Evolutionary conservation across 371 early-diverging fungal species (phyloP).

Genomic region (Circinella umbellata): DNA sequence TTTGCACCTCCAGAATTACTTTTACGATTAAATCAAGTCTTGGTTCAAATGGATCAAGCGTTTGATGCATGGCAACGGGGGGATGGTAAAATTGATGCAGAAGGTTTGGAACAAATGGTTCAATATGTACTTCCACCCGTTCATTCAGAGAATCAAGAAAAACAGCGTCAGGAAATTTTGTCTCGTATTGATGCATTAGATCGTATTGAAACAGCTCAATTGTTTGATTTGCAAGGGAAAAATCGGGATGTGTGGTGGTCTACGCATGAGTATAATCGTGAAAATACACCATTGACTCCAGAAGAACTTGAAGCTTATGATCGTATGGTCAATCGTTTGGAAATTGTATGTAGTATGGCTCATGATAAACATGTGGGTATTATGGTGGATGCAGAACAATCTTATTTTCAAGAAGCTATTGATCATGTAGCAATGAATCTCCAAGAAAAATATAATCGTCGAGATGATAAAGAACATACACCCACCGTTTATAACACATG

Average conservation of each 20-base stretch:
- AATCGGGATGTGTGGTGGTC: slow-evolving; percentile 24
- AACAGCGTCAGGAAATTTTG: slow-evolving; percentile 48
- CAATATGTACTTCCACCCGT: slow-evolving; percentile 41
- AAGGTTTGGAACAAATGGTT: slow-evolving; percentile 37
- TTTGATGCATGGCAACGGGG: slow-evolving; percentile 48
- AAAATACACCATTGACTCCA: slow-evolving; percentile 31
- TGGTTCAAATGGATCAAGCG: slow-evolving; percentile 34
- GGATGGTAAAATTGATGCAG: not conserved
- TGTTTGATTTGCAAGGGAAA: slow-evolving; percentile 64
- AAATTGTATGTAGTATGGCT: slow-evolving; percentile 69
- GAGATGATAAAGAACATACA: slow-evolving; percentile 34
- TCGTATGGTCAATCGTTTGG: slow-evolving; percentile 67
- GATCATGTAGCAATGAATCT: slow-evolving; percentile 80
- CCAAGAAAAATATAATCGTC: slow-evolving; percentile 68
- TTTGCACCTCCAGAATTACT: slow-evolving; percentile 75
- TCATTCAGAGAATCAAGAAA: slow-evolving; percentile 37
- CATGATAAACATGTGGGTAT: slow-evolving; percentile 67
- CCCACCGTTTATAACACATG: slow-evolving; percentile 89
- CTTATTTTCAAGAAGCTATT: slow-evolving; percentile 92
- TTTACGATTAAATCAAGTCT: slow-evolving; percentile 61
- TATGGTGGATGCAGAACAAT: slow-evolving; percentile 94
- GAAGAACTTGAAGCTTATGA: slow-evolving; percentile 73
- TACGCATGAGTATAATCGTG: slow-evolving; percentile 7
- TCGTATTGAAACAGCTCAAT: slow-evolving; percentile 64
- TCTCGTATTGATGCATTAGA: slow-evolving; percentile 39